phyloP scores from a whole-genome alignment of 1,139 yeast species.

The Protomyces inundatus region DNA sequence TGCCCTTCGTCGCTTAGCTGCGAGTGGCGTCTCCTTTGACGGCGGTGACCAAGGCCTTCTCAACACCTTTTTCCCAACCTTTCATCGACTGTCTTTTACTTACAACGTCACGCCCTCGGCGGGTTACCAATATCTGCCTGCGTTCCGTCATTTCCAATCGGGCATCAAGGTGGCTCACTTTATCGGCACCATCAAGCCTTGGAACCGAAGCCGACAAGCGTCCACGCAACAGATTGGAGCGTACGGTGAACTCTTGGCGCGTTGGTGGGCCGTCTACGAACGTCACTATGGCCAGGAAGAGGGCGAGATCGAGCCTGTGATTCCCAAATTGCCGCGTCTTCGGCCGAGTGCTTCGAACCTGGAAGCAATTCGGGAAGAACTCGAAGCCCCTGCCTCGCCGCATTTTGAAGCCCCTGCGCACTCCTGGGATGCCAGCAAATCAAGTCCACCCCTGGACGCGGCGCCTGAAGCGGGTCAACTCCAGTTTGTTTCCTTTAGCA shows the following conservation, averaged over 20 bases:
- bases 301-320: constrained; percentile 25
- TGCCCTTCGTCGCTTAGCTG: constrained; percentile 44
- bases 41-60: constrained; percentile 91
- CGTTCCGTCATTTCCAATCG: constrained; percentile 55
- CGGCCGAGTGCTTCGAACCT: not conserved
- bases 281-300: constrained; percentile 35
- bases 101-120: constrained; percentile 81
- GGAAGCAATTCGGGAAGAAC: not conserved
- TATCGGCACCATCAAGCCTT: constrained; percentile 78
- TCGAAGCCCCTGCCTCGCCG: not conserved
- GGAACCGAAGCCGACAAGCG: constrained; percentile 43
- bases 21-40: constrained; percentile 58
- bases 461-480: constrained; percentile 43
- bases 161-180: constrained; percentile 67
- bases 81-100: constrained; percentile 72
- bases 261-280: constrained; percentile 32
- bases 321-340: not conserved
- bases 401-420: constrained; percentile 25
- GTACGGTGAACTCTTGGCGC: constrained; percentile 33
- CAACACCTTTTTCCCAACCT: constrained; percentile 63
- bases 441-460: constrained; percentile 41
- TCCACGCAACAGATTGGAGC: constrained; percentile 6
- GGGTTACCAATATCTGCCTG: constrained; percentile 80
- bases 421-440: constrained; percentile 45
- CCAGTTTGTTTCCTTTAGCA: constrained; percentile 32